Evolutionary conservation across 768 basidiomycete species (phyloP), one percentile per base, ranked within the genome.

Genomic region (Dendrothele bispora): DNA sequence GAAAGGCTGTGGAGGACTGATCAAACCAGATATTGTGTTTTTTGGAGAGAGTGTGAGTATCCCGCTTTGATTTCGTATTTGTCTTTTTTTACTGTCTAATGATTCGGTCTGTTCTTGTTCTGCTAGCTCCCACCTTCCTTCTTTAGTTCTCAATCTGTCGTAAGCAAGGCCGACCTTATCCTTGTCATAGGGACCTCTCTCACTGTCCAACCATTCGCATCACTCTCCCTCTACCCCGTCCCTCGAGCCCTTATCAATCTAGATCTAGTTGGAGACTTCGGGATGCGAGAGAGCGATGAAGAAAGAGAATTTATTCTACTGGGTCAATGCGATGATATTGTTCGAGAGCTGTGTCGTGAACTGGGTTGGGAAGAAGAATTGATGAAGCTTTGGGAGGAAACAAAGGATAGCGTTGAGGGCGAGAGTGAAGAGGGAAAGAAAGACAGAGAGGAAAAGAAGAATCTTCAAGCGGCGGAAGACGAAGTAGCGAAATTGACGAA

Each of bases 1-100:
- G 4, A 60, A 72, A 27, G 46, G 57, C 18, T 93, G 92, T 53
- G 71, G 68, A 1, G 91, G 91, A 0, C 71, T 91, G 30, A 84
- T 94, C 14, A 93, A 95, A 64, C 92, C 92, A n/a, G 89, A 95
- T 58, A 95, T 95, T 35, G 90, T 95, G 11, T 95, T 95, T 68
- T 95, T 95, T 58, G 92, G 94, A 20, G 88, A 92, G 67, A 60
- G 75, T 29, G 84, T 88, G 60, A 26, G 83, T 68, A 3, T 37
- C 29, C 41, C 14, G 48, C 49, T 41, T 7, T 17, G 14, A 44
- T 48, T 42, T 34, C 37, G 14, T n/a, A 26, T 37, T 4, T 7
- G 11, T 36, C 5, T 27, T 46, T 20, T 40, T 40, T 30, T 26
- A 24, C n/a, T n/a, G n/a, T n/a, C n/a, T n/a, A n/a, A n/a, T n/a